Evolutionary conservation across 495 filamentous ascomycete genomes (phyloP), one percentile per base, ranked within the genome.

Genomic region (Mycothermus thermophilus): DNA sequence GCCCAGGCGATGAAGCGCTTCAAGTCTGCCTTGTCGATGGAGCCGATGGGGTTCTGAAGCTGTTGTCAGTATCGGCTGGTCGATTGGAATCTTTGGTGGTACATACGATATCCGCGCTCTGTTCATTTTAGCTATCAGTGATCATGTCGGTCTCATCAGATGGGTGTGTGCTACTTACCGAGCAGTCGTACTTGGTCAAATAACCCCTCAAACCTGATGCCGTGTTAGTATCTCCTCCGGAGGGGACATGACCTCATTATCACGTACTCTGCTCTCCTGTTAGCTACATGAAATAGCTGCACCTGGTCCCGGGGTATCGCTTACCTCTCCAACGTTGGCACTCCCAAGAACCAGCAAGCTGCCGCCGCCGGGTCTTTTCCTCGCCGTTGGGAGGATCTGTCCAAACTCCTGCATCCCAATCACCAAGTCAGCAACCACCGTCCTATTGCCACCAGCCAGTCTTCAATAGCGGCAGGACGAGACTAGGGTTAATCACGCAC

Each of bases 1-100:
- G 80, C 72, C 66, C 74, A 90, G 8, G 58, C 57, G 29, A 88
- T 83, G 65, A 93, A 90, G 4, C 65, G 56, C 48, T 81, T 87
- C 3, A 93, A 58, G 43, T 93, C 88, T 5, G 68, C 45, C 52
- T 82, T 84, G 47, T 62, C 65, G 36, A 83, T 79, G 3, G 71
- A 70, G 2, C 80, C 80, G 26, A 87, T 82, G 8, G 80, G 80
- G 44, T 81, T 81, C 34, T 36, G 28, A 5, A 11, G 5, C 0
- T 5, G 17, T 72, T 66, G 40, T 79, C 77, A 42, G 13, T 15
- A 12, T 14, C 4, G 1, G 15, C 19, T 11, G 1, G 23, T 7
- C 27, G 70, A 14, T 55, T 65, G 17, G 58, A 64, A 47, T 63
- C 71, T n/a, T 1, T 8, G 17, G 17, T 28, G 7, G 15, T n/a